Conservation (phyloP, 331 rosid genomes). For the Saraca asoca region DNA sequence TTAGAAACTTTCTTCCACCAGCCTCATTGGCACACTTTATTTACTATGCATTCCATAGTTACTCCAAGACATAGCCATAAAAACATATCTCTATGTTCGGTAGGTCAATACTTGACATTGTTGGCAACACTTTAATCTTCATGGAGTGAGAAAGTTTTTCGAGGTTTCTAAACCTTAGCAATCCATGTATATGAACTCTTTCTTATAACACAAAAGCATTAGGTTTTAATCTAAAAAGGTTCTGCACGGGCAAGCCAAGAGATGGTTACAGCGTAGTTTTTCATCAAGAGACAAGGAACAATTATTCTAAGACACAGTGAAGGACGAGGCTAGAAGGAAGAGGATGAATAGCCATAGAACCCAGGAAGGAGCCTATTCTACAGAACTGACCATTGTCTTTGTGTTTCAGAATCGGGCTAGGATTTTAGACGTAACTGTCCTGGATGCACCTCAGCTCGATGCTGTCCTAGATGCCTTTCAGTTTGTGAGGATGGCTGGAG, state of each 20-base stretch:
- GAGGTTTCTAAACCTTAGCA: slow-evolving; percentile 65
- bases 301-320: slow-evolving; percentile 33
- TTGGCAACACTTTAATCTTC: slow-evolving; percentile 62
- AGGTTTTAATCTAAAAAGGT: slow-evolving; percentile 67
- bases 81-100: slow-evolving; percentile 73
- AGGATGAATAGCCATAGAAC: too few species aligned
- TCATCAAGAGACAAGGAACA: slow-evolving; percentile 48
- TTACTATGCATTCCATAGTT: neutral
- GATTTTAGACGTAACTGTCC: too few species aligned
- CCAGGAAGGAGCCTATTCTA: too few species aligned
- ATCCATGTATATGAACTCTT: slow-evolving; percentile 67
- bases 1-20: slow-evolving; percentile 84
- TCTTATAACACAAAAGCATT: slow-evolving; percentile 58
- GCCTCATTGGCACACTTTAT: slow-evolving; percentile 65
- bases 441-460: too few species aligned
- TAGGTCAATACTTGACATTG: slow-evolving; percentile 38
- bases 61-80: slow-evolving; percentile 41
- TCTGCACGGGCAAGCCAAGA: slow-evolving; percentile 54
- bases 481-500: too few species aligned
- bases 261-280: slow-evolving; percentile 56
- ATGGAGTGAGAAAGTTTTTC: slow-evolving; percentile 59
- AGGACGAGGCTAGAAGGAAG: slow-evolving; percentile 24
- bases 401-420: slow-evolving; percentile 17
- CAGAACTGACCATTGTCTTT: slow-evolving; percentile 32
- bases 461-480: too few species aligned